A percentile compares a stretch with the other conserved stretches of the same genome.
phyloP scores from a whole-genome alignment of 192 early-diverging fungal species.

The Mortierella antarctica region DNA sequence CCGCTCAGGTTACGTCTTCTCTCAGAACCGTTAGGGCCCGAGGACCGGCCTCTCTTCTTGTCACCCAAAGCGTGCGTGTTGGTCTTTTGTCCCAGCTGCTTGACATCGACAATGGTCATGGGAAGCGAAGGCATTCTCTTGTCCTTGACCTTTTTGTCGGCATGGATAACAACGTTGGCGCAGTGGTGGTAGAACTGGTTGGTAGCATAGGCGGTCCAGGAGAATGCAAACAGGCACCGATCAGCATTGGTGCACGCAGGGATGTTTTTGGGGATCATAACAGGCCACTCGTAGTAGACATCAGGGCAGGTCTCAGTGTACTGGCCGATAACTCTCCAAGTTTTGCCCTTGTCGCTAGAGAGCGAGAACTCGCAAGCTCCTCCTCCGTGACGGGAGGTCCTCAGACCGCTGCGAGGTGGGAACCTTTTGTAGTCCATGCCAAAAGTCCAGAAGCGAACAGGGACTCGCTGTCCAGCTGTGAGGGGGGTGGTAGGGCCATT shows the following conservation, averaged over 20 bases:
- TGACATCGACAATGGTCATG: constrained; percentile 43
- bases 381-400: constrained; percentile 67
- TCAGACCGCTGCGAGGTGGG: constrained; percentile 36
- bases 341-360: constrained; percentile 70
- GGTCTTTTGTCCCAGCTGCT: background rate
- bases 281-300: constrained; percentile 54
- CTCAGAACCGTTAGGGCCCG: constrained; percentile 23
- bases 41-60: background rate
- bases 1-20: constrained; percentile 11
- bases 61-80: constrained; percentile 34
- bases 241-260: constrained; percentile 43
- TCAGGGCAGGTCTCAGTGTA: constrained; percentile 58
- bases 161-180: constrained; percentile 72
- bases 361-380: constrained; percentile 79
- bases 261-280: constrained; percentile 52
- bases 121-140: constrained; percentile 12
- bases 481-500: constrained; percentile 53
- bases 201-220: constrained; percentile 76
- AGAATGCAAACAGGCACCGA: constrained; percentile 60
- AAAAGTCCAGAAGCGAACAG: constrained; percentile 59
- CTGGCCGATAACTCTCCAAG: constrained; percentile 59
- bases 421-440: constrained; percentile 29
- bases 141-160: constrained; percentile 11
- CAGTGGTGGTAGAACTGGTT: constrained; percentile 85
- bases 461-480: constrained; percentile 59